These are phyloP conservation scores for Claviceps spartinae DNA, from an alignment of 2,329 filamentous ascomycete genomes.

Conservation along the genomic window DNA sequence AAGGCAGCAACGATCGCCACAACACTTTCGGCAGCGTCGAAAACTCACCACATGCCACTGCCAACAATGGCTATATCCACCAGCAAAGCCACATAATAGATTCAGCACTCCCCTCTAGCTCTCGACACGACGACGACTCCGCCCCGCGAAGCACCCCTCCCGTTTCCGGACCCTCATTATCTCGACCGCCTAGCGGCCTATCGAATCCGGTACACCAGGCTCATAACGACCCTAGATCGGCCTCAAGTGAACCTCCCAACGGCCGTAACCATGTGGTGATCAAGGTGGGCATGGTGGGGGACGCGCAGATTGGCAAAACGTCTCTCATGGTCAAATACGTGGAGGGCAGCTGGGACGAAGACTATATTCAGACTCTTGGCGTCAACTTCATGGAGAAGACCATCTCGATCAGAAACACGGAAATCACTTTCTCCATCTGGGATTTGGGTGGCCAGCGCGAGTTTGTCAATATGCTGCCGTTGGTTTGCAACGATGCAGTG, in stretches of 20 bases:
- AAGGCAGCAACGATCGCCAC: conserved; percentile 26
- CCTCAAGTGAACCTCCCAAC: conserved; percentile 25
- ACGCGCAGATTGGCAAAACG: conserved; percentile 98
- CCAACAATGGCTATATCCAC: conserved; percentile 26
- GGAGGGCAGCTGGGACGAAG: conserved; percentile 98
- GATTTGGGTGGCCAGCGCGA: conserved; percentile 94
- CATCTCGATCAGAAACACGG: conserved; percentile 96
- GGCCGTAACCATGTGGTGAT: conserved; percentile 74
- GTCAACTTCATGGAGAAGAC: conserved; percentile 99
- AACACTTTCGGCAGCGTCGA: conserved; percentile 36
- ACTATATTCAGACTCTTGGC: conserved; percentile 96
- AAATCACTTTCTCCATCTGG: conserved; percentile 99
- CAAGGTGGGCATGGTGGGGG: conserved; percentile 98
- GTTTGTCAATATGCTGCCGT: conserved; percentile 97
- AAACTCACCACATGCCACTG: conserved; percentile 27
- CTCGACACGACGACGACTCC: conserved; percentile 30
- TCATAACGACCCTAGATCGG: conserved; percentile 32
- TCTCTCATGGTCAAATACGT: conserved; percentile 99
- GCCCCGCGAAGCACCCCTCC: conserved; percentile 33
- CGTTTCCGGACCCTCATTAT: conserved; percentile 31
- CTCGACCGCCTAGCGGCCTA: conserved; percentile 41
- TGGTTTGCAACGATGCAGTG: conserved; percentile 98
- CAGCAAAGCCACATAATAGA: conserved; percentile 37
- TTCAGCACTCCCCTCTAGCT: conserved; percentile 28
- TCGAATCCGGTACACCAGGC: conserved; percentile 29